Evolutionary conservation across 139 green algal species (phyloP).

Genomic region (Chlamydomonas sp.): DNA sequence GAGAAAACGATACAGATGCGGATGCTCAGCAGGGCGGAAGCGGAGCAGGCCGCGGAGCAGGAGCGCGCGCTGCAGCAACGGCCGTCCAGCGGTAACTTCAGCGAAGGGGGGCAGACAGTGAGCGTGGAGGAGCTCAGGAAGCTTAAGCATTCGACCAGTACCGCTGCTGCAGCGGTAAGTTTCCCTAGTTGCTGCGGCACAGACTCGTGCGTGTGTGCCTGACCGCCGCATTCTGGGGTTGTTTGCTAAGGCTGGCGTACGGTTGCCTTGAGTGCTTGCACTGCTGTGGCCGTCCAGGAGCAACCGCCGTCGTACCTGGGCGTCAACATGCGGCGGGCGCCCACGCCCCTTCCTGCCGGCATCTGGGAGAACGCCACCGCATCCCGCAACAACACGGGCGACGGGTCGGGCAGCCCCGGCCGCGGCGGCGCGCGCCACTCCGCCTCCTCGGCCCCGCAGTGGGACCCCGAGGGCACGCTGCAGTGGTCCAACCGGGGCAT

Average conservation of each 20-base stretch:
- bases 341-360: slow-evolving; percentile 2
- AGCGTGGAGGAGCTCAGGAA: slow-evolving; percentile 25
- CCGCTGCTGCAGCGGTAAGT: neutral
- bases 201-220: neutral
- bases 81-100: neutral
- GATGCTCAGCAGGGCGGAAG: slow-evolving; percentile 9
- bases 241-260: no score
- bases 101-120: neutral
- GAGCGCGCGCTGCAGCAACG: slow-evolving; percentile 3
- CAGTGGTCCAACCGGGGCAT: slow-evolving; percentile 50
- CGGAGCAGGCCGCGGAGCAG: neutral
- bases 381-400: neutral
- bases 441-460: neutral
- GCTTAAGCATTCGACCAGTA: slow-evolving; percentile 6
- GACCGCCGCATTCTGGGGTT: no score
- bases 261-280: no score
- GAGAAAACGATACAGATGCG: slow-evolving; percentile 18
- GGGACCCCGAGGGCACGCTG: slow-evolving; percentile 29
- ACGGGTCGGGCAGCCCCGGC: no score
- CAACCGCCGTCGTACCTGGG: slow-evolving; percentile 12
- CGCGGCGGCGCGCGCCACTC: neutral
- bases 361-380: neutral
- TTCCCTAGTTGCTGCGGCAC: neutral
- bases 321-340: slow-evolving; percentile 16
- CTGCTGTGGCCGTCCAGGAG: neutral